phyloP scores from a whole-genome alignment of 768 basidiomycete genomes.

The Mycena vitilis region DNA sequence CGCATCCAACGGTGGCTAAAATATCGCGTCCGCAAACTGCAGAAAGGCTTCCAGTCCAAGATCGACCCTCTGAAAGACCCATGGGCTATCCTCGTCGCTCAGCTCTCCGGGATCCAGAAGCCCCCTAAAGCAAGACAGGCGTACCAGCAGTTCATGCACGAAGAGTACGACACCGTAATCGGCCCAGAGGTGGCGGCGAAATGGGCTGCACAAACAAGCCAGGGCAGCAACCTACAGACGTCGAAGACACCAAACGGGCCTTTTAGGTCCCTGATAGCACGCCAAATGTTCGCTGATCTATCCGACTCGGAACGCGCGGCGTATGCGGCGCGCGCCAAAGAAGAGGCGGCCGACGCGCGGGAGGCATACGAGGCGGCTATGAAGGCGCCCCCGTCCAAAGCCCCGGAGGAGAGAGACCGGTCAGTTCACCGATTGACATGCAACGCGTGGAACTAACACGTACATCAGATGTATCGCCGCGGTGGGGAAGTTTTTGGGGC shows the following conservation, averaged over 20 bases:
- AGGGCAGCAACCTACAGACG: background rate
- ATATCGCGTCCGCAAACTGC: conserved; percentile 9
- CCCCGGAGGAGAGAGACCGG: background rate
- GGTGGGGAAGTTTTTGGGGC: too few species aligned
- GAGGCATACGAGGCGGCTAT: background rate
- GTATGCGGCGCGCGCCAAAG: conserved; percentile 3
- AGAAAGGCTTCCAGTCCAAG: background rate
- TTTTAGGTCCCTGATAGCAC: conserved; percentile 3
- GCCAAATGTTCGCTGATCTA: background rate
- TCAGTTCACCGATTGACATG: too few species aligned
- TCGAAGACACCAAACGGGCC: background rate
- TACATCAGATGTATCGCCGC: too few species aligned
- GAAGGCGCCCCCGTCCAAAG: background rate
- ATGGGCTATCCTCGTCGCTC: background rate
- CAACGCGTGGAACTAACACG: too few species aligned
- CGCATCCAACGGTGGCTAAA: conserved; percentile 28
- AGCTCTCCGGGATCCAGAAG: background rate
- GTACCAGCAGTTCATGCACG: conserved; percentile 18
- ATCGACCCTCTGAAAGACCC: conserved; percentile 1
- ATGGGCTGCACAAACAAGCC: background rate
- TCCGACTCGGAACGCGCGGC: background rate
- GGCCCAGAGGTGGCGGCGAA: background rate
- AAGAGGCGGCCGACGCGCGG: background rate
- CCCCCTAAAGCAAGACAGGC: conserved; percentile 11
- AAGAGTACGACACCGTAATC: background rate